Evolutionary conservation across 106 monocot genomes (phyloP), one percentile per base, ranked within the genome.

Genomic region (Narthecium ossifragum): DNA sequence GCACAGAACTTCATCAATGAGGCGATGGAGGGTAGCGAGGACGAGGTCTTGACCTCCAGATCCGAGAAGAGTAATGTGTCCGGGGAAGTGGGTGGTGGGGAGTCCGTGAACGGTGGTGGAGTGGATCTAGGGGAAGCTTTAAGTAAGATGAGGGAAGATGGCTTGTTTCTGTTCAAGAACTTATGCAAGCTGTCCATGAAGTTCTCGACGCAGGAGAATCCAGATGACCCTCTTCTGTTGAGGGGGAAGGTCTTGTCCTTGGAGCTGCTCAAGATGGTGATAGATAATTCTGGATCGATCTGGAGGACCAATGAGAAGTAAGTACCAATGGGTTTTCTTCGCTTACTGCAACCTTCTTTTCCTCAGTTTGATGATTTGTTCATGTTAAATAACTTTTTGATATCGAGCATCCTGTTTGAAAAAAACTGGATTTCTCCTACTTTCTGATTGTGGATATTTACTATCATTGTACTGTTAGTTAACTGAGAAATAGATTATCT

Each of bases 171-270:
- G 24, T 98, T 98, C 57, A 91, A 75, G 81, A 98, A 79, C 53
- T 56, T 98, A 56, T 98, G 98, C 48, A 91, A 84, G 58, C 74
- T 98, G 18, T 98, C 98, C 7, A 91, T 98, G 91, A 98, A 98
- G 74, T 91, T 91, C 51, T 73, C 86, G 2, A 68, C 72, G 13
- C 68, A 70, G 30, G 98, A 91, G 31, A 81, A 84, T 59, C 73
- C 79, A 0, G 98, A 98, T 34, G 98, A 98, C 55, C 98, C 75
- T 6, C 59, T 98, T 46, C 55, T 98, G 62, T 36, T 98, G 57
- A 73, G 91, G 60, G 98, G 91, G 17, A 98, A 98, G 67, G 65
- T 98, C 20, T 39, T 98, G 64, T 91, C 90, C 20, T 65, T 98
- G 69, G 98, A 98, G 63, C 70, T 98, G 39, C 78, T 98, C 67